Evolutionary conservation across 1,139 yeast genomes (phyloP).

Genomic region (Yamadazyma blattariae): DNA sequence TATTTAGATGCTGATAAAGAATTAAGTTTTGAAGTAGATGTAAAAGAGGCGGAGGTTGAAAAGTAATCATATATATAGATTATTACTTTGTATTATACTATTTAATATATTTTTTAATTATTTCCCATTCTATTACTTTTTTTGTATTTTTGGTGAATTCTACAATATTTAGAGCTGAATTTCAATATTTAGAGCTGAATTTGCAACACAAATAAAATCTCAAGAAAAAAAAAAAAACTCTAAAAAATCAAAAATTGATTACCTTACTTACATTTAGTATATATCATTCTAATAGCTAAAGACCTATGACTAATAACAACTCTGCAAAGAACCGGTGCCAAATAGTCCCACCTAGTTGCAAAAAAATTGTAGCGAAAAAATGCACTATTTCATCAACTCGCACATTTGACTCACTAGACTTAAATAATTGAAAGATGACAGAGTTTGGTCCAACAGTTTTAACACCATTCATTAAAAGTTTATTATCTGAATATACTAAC

Average conservation of each 20-base stretch:
- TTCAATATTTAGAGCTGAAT: neutral
- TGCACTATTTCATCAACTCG: too few species aligned
- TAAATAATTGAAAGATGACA: slow-evolving; percentile 3
- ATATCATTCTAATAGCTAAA: too few species aligned
- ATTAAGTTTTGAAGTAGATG: slow-evolving; percentile 28
- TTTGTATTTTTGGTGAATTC: neutral
- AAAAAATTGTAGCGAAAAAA: too few species aligned
- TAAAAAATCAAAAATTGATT: neutral
- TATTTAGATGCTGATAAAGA: slow-evolving; percentile 91
- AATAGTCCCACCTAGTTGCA: too few species aligned
- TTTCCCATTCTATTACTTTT: too few species aligned
- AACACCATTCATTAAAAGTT: slow-evolving; percentile 63
- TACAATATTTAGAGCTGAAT: too few species aligned
- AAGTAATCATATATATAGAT: neutral
- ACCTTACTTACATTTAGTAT: too few species aligned
- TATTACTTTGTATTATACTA: neutral
- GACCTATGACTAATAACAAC: too few species aligned
- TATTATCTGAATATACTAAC: slow-evolving; percentile 56
- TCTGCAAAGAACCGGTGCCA: too few species aligned
- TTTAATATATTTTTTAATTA: neutral
- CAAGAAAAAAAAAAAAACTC: neutral
- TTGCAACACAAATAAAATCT: neutral
- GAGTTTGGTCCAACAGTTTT: slow-evolving; percentile 26
- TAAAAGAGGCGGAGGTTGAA: slow-evolving; percentile 1
- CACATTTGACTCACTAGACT: neutral